Conservation (phyloP, 495 filamentous ascomycete species). For the Saxispiralis lemnorum region DNA sequence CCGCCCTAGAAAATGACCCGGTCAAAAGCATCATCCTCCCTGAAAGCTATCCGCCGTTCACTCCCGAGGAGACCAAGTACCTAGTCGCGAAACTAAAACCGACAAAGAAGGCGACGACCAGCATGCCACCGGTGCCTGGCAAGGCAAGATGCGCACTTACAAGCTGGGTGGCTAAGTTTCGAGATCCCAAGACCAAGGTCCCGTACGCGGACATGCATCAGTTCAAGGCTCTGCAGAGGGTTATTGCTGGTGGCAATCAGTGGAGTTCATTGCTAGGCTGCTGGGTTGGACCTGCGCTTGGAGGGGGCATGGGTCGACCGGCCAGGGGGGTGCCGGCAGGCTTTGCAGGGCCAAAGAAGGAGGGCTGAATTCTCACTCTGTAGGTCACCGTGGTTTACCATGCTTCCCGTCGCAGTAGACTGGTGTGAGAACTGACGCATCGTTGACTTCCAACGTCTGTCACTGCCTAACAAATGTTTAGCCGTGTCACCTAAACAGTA, state of each 20-base stretch:
- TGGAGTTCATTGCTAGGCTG: constrained; percentile 23
- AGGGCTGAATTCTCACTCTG: too few relatives aligned
- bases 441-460: too few relatives aligned
- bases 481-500: too few relatives aligned
- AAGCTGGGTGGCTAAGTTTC: constrained; percentile 17
- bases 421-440: too few relatives aligned
- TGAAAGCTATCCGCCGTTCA: constrained; percentile 11
- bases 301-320: constrained; percentile 12
- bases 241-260: constrained; percentile 19
- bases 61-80: constrained; percentile 11
- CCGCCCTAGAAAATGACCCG: constrained; percentile 10
- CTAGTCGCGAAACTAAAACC: constrained; percentile 8
- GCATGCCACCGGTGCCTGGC: constrained; percentile 11
- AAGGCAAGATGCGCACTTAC: constrained; percentile 20
- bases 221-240: constrained; percentile 20
- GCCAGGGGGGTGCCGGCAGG: constrained; percentile 24
- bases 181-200: constrained; percentile 25
- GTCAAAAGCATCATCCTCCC: constrained; percentile 12
- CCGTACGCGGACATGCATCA: constrained; percentile 20
- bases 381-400: too few relatives aligned
- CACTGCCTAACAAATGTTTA: too few relatives aligned
- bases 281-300: constrained; percentile 20
- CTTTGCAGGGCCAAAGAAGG: constrained; percentile 15
- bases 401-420: too few relatives aligned
- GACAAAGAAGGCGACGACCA: neutral